Percentiles rank a stretch among this genome's conserved stretches.
Conservation (phyloP, 306 rosid species). For the Dicorynia guianensis region DNA sequence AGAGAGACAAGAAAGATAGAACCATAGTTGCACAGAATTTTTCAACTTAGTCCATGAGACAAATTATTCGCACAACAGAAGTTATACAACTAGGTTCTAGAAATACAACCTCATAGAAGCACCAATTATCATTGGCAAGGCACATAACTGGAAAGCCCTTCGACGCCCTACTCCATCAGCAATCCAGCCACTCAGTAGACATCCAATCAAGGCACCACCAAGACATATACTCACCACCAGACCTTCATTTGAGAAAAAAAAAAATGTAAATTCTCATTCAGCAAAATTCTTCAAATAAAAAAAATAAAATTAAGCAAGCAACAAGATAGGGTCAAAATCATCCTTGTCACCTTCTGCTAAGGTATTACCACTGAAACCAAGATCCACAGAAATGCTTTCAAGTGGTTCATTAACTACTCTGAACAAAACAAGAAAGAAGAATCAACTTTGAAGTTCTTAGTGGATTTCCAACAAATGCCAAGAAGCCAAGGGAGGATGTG, state of each 20-base stretch:
- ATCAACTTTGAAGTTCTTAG: constrained; percentile 18
- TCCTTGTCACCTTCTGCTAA: constrained; percentile 82
- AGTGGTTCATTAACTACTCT: constrained; percentile 98
- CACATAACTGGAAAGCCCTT: constrained; percentile 86
- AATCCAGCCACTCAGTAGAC: constrained; percentile 90
- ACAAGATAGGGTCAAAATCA: constrained; percentile 11
- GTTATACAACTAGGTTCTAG: constrained; percentile 3
- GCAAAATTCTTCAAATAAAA: constrained; percentile 28
- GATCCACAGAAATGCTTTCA: constrained; percentile 89
- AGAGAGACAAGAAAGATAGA: constrained; percentile 28
- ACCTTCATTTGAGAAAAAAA: constrained; percentile 62
- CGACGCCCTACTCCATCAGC: constrained; percentile 98
- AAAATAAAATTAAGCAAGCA: constrained; percentile 32
- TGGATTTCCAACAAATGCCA: constrained; percentile 27
- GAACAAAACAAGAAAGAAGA: constrained; percentile 44
- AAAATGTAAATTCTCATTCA: constrained; percentile 24
- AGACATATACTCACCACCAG: constrained; percentile 95
- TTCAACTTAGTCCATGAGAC: constrained; percentile 11
- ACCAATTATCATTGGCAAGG: constrained; percentile 92
- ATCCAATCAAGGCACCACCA: constrained; percentile 93
- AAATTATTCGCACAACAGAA: constrained; percentile 18
- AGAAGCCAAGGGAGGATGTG: constrained; percentile 24
- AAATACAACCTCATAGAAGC: constrained; percentile 79
- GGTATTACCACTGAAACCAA: constrained; percentile 91
- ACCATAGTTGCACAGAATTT: constrained; percentile 11